phyloP scores from a whole-genome alignment of 169 alveolate species.

The Plasmodium falciparum region DNA sequence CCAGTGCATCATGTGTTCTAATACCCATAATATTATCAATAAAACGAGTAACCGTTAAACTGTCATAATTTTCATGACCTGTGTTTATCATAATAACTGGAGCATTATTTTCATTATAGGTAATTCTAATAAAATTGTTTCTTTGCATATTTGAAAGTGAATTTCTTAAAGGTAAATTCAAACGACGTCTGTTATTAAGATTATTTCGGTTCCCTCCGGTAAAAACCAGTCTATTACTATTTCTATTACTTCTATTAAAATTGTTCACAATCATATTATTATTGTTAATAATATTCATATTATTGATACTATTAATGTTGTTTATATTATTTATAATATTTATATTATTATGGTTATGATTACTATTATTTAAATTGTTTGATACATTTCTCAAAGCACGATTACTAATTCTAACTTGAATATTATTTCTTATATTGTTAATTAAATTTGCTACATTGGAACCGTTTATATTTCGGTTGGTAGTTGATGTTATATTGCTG shows the following conservation, averaged over 20 bases:
- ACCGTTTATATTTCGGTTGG: not conserved
- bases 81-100: conserved; percentile 73
- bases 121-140: conserved; percentile 64
- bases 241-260: conserved; percentile 8
- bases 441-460: conserved; percentile 16
- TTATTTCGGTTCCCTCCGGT: conserved; percentile 16
- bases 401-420: conserved; percentile 46
- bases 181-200: conserved; percentile 37
- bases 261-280: not conserved
- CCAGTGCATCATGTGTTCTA: conserved; percentile 10
- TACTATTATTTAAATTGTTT: conserved; percentile 1
- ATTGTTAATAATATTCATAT: conserved; percentile 6
- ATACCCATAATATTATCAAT: conserved; percentile 61
- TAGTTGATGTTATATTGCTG: not conserved
- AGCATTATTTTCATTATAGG: conserved; percentile 63
- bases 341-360: not conserved
- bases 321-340: not conserved
- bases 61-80: conserved; percentile 68
- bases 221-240: conserved; percentile 19
- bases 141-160: conserved; percentile 17
- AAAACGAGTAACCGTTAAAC: conserved; percentile 57
- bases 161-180: conserved; percentile 42
- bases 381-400: conserved; percentile 23
- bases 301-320: conserved; percentile 1
- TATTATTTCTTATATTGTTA: conserved; percentile 15